Evolutionary conservation across 192 early-diverging fungal species (phyloP), one percentile per base, ranked within the genome.

Genomic region (Coemansia sp.): DNA sequence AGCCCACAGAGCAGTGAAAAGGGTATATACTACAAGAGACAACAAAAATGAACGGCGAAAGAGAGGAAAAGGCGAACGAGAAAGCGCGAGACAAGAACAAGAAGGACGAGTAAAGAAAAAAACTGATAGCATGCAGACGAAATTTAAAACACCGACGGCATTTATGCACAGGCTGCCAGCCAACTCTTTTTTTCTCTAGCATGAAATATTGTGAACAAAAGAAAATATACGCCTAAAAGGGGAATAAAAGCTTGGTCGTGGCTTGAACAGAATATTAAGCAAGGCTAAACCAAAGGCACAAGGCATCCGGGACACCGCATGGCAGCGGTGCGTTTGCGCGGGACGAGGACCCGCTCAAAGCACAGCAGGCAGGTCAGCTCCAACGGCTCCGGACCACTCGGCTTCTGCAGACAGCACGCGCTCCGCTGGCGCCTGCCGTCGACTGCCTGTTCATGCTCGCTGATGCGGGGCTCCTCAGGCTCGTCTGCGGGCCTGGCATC

Each of bases 301-400:
- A 47, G 10, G 42, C 74, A 75, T 5, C 64, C 55, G 20, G 74
- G 68, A 47, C 74, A 75, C 27, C 63, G 53, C 64, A 69, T 55
- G 10, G 49, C 22, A 28, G 62, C 49, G 25, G 56, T 60, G 18
- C 64, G 67, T 20, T 60, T 63, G 4, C 39, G 51, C 4, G 68
- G 42, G 13, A 70, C 35, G n/a, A 54, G 45, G 8, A 72, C 69
- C 24, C 55, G 62, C 46, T 78, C 75, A 60, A 78, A 78, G 56
- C 75, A 78, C 30, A 78, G 32, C 13, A 72, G 19, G n/a, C 75
- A 78, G 20, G 39, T 42, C 39, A 42, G 39, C 16, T 42, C 39
- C 3, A 13, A 13, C 8, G 39, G 39, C 13, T 42, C 39, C 39
- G 39, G 39, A 16, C 39, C 39, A 9, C 3, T 4, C 13, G 39